A percentile compares a stretch with the other conserved stretches of the same genome.
Conservation (phyloP, 129 eudicot species). For the Apium graveolens region DNA sequence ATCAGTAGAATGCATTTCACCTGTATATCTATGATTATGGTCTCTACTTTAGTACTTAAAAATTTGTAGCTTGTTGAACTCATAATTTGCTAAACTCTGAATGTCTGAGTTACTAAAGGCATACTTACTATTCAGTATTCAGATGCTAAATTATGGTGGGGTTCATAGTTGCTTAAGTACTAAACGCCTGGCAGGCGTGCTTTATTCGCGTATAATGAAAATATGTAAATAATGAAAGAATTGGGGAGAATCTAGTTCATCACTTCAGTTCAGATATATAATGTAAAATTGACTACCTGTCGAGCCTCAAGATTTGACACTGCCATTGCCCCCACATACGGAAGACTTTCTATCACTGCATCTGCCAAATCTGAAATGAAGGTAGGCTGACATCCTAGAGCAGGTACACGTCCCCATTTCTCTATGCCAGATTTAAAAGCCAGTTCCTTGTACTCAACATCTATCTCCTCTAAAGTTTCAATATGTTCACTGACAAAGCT, state of each 20-base stretch:
- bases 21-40: background rate
- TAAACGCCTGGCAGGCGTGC: background rate
- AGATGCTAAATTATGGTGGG: conserved; percentile 23
- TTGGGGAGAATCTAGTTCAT: background rate
- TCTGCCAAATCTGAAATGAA: conserved; percentile 89
- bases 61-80: conserved; percentile 17
- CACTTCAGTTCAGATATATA: background rate
- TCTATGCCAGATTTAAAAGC: conserved; percentile 84
- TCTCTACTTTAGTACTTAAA: conserved; percentile 25
- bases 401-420: conserved; percentile 99
- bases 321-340: conserved; percentile 98
- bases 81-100: background rate
- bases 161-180: conserved; percentile 8
- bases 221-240: background rate
- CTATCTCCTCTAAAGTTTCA: conserved; percentile 93
- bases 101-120: conserved; percentile 19
- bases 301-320: conserved; percentile 96
- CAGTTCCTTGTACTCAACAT: conserved; percentile 95
- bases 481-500: conserved; percentile 96
- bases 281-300: conserved; percentile 38
- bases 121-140: background rate
- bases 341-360: conserved; percentile 98
- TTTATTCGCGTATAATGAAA: background rate
- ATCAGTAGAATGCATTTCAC: conserved; percentile 13
- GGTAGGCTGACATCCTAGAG: conserved; percentile 83